These are phyloP conservation scores for Phytophthora ramorum DNA, from an alignment of 352 stramenopile species.

Conservation along the genomic window DNA sequence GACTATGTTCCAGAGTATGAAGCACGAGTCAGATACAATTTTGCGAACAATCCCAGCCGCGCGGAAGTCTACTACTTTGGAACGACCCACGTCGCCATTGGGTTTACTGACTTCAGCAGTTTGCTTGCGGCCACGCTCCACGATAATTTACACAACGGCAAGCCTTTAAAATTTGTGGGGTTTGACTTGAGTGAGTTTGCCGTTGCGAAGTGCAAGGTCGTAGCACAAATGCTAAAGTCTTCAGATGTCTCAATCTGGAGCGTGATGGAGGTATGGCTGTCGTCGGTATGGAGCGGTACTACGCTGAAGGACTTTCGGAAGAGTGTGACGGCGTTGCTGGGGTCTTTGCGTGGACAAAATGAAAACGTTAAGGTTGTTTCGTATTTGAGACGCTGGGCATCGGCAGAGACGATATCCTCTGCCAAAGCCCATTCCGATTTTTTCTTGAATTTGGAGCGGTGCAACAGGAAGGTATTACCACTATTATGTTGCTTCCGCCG, in stretches of 20 bases:
- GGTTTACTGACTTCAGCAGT: constrained; percentile 33
- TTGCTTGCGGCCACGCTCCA: constrained; percentile 14
- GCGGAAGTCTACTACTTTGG: constrained; percentile 26
- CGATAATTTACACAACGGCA: not conserved
- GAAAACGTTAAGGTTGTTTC: constrained; percentile 28
- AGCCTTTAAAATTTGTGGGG: constrained; percentile 28
- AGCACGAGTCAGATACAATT: constrained; percentile 17
- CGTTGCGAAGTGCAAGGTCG: constrained; percentile 35
- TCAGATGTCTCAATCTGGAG: constrained; percentile 17
- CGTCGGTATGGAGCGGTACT: constrained; percentile 28
- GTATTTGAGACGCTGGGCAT: constrained; percentile 34
- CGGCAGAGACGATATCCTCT: constrained; percentile 22
- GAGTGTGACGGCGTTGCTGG: constrained; percentile 12
- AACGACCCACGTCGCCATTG: constrained; percentile 36
- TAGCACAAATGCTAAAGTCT: constrained; percentile 33
- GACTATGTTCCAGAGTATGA: constrained; percentile 14
- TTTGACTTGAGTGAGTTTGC: constrained; percentile 41
- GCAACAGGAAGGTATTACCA: constrained; percentile 6
- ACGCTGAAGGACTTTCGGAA: constrained; percentile 27
- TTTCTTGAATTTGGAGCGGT: constrained; percentile 23
- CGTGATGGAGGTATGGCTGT: constrained; percentile 40
- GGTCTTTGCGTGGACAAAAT: constrained; percentile 1
- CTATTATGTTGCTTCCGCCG: constrained; percentile 19
- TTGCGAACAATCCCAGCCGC: constrained; percentile 18
- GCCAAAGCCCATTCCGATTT: constrained; percentile 22